These are phyloP conservation scores for Penicillium lagena DNA, from an alignment of 495 filamentous ascomycete species.

Conservation along the genomic window DNA sequence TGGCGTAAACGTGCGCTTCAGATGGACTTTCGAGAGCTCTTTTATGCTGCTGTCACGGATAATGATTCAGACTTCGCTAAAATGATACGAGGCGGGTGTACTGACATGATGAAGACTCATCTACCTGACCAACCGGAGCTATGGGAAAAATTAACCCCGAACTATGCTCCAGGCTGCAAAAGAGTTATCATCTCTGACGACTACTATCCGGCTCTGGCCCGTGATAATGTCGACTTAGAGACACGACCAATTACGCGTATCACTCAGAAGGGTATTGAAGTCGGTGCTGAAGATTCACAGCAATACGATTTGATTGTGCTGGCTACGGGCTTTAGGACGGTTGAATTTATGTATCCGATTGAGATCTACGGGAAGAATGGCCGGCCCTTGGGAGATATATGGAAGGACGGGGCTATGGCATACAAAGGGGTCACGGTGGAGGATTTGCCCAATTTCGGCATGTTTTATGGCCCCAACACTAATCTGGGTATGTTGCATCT, in stretches of 20 bases:
- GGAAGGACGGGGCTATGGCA: conserved; percentile 39
- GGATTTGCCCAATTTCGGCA: conserved; percentile 49
- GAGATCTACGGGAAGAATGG: conserved; percentile 38
- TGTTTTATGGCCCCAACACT: conserved; percentile 54
- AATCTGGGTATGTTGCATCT: conserved; percentile 31
- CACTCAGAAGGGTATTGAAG: conserved; percentile 35
- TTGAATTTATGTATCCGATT: conserved; percentile 51
- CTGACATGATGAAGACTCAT: conserved; percentile 22
- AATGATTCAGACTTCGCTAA: conserved; percentile 24
- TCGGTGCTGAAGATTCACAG: conserved; percentile 26
- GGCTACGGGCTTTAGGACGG: conserved; percentile 50
- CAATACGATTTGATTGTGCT: conserved; percentile 49
- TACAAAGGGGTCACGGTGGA: conserved; percentile 42
- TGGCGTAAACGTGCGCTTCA: conserved; percentile 38
- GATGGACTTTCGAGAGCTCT: conserved; percentile 43
- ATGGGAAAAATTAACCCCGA: conserved; percentile 42
- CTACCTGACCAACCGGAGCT: conserved; percentile 36
- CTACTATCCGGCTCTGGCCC: conserved; percentile 42
- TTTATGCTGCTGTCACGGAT: conserved; percentile 33
- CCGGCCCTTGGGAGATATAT: conserved; percentile 38
- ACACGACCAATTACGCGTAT: conserved; percentile 37
- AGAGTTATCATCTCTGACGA: conserved; percentile 50
- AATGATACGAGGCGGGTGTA: conserved; percentile 20
- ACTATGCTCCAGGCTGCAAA: conserved; percentile 50
- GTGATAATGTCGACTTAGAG: conserved; percentile 42